These are phyloP conservation scores for Solanum etuberosum DNA, from an alignment of 257 asterid species.

Conservation along the genomic window DNA sequence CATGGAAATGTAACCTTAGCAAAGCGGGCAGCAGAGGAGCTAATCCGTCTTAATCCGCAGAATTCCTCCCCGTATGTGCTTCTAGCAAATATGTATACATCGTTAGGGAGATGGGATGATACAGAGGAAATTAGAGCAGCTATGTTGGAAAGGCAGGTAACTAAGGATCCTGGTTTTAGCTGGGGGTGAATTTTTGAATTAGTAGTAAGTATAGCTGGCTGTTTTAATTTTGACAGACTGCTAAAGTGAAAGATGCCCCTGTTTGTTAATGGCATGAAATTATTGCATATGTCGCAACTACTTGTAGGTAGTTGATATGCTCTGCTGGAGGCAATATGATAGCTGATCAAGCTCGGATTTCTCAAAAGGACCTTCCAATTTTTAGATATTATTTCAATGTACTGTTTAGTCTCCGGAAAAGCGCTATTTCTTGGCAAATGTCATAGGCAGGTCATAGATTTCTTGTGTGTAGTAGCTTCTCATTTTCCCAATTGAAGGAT, in stretches of 20 bases:
- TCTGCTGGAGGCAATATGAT: neutral
- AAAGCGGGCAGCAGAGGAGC: slow-evolving; percentile 9
- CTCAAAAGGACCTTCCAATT: neutral
- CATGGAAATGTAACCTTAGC: slow-evolving; percentile 12
- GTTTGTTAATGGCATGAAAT: neutral
- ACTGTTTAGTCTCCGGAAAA: neutral
- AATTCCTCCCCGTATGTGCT: slow-evolving; percentile 14
- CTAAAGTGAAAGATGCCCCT: neutral
- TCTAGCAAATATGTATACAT: slow-evolving; percentile 17
- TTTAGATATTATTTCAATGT: neutral
- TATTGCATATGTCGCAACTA: neutral
- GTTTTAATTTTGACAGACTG: neutral
- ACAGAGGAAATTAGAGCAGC: slow-evolving; percentile 2
- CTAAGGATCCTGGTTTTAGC: neutral
- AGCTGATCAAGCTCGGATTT: neutral
- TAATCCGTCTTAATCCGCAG: slow-evolving; percentile 5
- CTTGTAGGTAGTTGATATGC: neutral
- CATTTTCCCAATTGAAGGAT: neutral
- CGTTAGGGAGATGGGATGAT: neutral
- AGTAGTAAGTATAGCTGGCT: neutral
- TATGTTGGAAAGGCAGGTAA: neutral
- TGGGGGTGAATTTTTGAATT: neutral
- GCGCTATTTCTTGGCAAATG: neutral
- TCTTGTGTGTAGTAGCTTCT: neutral
- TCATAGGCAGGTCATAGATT: neutral